Evolutionary conservation across 2,329 filamentous ascomycete species (phyloP), one percentile per base, ranked within the genome.

Genomic region (Aspergillus sergii): DNA sequence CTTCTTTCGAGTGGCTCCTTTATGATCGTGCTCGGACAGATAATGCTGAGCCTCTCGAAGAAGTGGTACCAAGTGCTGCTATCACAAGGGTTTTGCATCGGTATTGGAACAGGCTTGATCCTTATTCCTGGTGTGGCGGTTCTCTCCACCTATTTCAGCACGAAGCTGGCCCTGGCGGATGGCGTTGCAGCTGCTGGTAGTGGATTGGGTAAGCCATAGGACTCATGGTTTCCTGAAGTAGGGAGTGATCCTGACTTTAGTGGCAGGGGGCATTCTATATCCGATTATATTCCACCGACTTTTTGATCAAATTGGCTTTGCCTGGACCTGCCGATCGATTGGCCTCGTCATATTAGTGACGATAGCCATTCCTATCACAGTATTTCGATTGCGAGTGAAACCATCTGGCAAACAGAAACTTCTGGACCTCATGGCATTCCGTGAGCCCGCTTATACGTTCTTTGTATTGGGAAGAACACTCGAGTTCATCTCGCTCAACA

Each of bases 31-130:
- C 26, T 36, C 3, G 51, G 51, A 1, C 51, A 54, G 8, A 54
- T 54, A 21, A 36, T 54, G 32, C 32, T 54, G 8, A 34, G 30
- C 23, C n/a, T 60, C 16, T 60, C 51, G n/a, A 46, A 34, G 11
- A 39, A 54, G 8, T 63, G 57, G 21, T 63, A 56, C 7, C 57
- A 60, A 32, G 51, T 56, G 6, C 23, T 63, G 14, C 53, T 63
- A 5, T 53, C 57, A 4, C 61, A 63, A 14, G 57, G 26, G 3
- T 16, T 59, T 11, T 50, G 36, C 4, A 32, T 53, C 2, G 57
- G 57, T 23, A n/a, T 63, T 2, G 57, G 61, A 5, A 39, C 54
- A 12, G 57, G 61, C 10, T 23, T 55, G 11, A 14, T 63, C 10
- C 50, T 54, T 21, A 32, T 63, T 53, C 61, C 61, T 6, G 58